A percentile compares a stretch with the other conserved stretches of the same genome.
phyloP scores from a whole-genome alignment of 257 asterid species.

The Przewalskia tangutica region DNA sequence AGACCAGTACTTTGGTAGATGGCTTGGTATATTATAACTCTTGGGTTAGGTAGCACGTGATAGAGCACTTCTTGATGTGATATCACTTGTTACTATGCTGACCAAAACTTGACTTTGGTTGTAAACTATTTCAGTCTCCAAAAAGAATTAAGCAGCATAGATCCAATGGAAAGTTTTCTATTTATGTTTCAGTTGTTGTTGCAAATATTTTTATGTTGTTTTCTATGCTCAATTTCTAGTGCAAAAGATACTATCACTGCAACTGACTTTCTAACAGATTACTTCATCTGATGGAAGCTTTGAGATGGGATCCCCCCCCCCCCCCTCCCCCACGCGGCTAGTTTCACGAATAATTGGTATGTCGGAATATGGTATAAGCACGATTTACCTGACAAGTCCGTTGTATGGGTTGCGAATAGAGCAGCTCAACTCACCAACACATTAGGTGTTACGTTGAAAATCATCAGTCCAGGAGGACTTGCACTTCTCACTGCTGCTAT shows the following conservation, averaged over 20 bases:
- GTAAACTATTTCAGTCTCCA: neutral
- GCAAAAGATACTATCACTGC: neutral
- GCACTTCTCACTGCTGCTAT: neutral
- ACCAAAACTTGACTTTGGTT: neutral
- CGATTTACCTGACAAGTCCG: neutral
- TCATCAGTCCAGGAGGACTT: conserved; percentile 3
- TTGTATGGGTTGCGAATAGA: conserved; percentile 6
- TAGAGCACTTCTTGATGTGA: neutral
- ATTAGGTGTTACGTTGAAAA: neutral
- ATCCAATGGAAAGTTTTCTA: neutral
- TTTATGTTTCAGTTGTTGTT: neutral
- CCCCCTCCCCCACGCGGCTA: too few relatives aligned
- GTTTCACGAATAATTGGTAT: neutral
- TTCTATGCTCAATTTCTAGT: neutral
- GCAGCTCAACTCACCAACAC: neutral
- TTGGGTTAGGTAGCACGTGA: neutral
- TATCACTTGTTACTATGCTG: neutral
- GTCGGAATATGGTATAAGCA: conserved; percentile 1
- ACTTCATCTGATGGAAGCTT: conserved; percentile 13
- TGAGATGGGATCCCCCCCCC: neutral
- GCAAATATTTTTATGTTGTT: neutral
- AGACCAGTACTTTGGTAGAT: neutral
- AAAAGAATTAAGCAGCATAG: neutral
- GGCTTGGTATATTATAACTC: neutral
- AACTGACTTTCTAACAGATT: neutral